Evolutionary conservation across 2,329 filamentous ascomycete species (phyloP), one percentile per base, ranked within the genome.

Genomic region (Ceratocystis lukuohia): DNA sequence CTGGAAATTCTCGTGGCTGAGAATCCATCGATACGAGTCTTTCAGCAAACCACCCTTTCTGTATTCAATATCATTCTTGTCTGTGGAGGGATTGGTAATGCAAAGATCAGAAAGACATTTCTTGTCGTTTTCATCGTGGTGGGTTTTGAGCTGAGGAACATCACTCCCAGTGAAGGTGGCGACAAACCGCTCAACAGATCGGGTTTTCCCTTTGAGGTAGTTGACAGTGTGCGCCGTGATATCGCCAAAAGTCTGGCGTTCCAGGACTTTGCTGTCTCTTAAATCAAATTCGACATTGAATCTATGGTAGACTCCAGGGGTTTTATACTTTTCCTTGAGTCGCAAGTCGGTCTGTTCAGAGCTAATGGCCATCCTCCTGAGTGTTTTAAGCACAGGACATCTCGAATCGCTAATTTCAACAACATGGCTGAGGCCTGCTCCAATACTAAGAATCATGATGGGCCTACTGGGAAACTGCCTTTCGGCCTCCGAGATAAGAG

Each of bases 251-350:
- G 70, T 71, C 28, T 71, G 57, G 71, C 71, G 73, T 30, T 73
- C 71, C 0, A 71, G 69, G 5, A 73, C 50, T 0, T 66, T 70
- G 25, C 71, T 65, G 59, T 72, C 69, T 41, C 71, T 41, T 7
- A 74, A 62, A 5, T 72, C 73, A n/a, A 66, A 66, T 10, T 72
- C 70, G 1, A 74, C 72, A 45, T 72, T 72, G 64, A 74, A 72
- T 15, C 72, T 67, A 46, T 69, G 68, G 66, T 74, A 73, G 20
- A 67, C 66, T 7, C 56, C 59, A 22, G 53, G 67, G 5, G 65
- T 68, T 4, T 67, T 59, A 61, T 71, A 72, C 61, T 63, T 50
- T 61, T 59, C 67, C 70, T 5, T 62, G 66, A 28, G 48, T 10
- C 20, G 17, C 20, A 53, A 22, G 17, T 53, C 15, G 8, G 2